phyloP scores from a whole-genome alignment of 768 basidiomycete genomes.

The Russula sp. region DNA sequence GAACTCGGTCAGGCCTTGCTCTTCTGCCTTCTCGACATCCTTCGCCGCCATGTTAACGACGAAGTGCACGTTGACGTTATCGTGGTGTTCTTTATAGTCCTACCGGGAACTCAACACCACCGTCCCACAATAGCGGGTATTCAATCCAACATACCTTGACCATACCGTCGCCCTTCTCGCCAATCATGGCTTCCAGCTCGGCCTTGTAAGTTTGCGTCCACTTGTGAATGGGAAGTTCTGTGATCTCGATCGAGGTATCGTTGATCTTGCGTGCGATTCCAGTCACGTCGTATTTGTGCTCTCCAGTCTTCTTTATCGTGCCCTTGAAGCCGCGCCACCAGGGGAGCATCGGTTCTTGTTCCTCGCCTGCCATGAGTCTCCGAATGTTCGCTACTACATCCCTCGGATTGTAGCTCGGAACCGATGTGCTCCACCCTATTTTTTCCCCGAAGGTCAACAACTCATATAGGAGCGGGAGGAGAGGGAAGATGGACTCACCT shows the following conservation, averaged over 20 bases:
- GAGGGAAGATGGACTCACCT: slow-evolving; percentile 48
- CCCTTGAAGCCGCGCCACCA: slow-evolving; percentile 99
- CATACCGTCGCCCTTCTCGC: slow-evolving; percentile 74
- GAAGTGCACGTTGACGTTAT: slow-evolving; percentile 89
- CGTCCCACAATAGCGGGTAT: not conserved
- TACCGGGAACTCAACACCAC: slow-evolving; percentile 36
- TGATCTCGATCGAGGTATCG: slow-evolving; percentile 90
- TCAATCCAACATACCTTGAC: slow-evolving; percentile 61
- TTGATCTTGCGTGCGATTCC: slow-evolving; percentile 75
- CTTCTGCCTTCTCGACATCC: slow-evolving; percentile 82
- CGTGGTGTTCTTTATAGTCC: slow-evolving; percentile 98
- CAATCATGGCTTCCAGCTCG: slow-evolving; percentile 87
- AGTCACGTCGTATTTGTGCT: slow-evolving; percentile 81
- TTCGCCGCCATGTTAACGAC: slow-evolving; percentile 75
- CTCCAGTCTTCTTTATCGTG: slow-evolving; percentile 71
- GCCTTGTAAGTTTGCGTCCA: slow-evolving; percentile 94
- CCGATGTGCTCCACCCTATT: slow-evolving; percentile 88
- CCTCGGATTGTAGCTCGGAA: slow-evolving; percentile 89
- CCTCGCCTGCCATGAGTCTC: slow-evolving; percentile 81
- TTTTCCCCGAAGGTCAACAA: not conserved
- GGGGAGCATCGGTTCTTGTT: slow-evolving; percentile 80
- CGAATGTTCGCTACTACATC: slow-evolving; percentile 90
- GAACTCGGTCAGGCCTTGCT: slow-evolving; percentile 83
- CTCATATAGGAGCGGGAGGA: not conserved
- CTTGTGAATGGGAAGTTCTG: slow-evolving; percentile 89